Evolutionary conservation across 2,329 filamentous ascomycete species (phyloP).

Genomic region (Taxawa tesnikishii): DNA sequence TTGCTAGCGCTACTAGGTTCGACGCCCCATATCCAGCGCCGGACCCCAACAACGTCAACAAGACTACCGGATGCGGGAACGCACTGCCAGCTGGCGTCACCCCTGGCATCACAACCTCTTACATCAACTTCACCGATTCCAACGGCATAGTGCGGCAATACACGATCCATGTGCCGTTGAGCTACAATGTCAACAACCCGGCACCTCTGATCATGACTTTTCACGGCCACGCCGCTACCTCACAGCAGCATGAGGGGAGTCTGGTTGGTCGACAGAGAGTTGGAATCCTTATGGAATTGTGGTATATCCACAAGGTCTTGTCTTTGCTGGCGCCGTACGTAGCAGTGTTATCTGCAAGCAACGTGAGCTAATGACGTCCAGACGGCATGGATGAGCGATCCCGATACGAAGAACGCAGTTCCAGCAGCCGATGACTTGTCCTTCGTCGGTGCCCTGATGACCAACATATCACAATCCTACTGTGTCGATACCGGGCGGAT

Average conservation of each 20-base stretch:
- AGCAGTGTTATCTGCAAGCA: constrained; percentile 32
- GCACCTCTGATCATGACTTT: constrained; percentile 35
- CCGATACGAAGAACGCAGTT: constrained; percentile 21
- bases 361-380: constrained; percentile 13
- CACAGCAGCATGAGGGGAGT: constrained; percentile 27
- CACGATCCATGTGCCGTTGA: constrained; percentile 24
- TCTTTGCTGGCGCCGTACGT: constrained; percentile 26
- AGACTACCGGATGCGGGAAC: constrained; percentile 13
- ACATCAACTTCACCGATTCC: constrained; percentile 9
- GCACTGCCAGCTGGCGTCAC: constrained; percentile 11
- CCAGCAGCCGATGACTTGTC: constrained; percentile 23
- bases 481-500: constrained; percentile 33
- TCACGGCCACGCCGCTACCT: constrained; percentile 29
- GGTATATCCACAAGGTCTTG: constrained; percentile 33
- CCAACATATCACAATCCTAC: constrained; percentile 21
- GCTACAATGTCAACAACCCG: constrained; percentile 24
- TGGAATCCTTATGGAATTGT: constrained; percentile 33
- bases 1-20: constrained; percentile 4
- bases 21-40: constrained; percentile 6
- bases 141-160: constrained; percentile 22
- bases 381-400: constrained; percentile 30
- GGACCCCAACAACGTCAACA: constrained; percentile 5
- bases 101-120: constrained; percentile 10
- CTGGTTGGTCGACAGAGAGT: constrained; percentile 31
- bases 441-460: constrained; percentile 29